Percentiles rank a stretch among this genome's conserved stretches.
Conservation (phyloP, 1,139 yeast genomes). For the Yamadazyma triangularis region DNA sequence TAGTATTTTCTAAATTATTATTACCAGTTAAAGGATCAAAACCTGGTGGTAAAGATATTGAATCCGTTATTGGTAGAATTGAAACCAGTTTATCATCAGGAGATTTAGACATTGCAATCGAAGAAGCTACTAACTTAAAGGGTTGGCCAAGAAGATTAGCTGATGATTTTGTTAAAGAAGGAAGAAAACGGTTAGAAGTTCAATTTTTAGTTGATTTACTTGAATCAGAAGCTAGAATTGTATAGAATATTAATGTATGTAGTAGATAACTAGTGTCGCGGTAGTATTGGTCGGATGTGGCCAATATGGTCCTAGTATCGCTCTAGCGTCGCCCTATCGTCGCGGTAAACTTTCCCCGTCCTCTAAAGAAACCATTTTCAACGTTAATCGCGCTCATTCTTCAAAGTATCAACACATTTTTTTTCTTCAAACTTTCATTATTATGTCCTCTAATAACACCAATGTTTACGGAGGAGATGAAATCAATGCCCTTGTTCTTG, state of each 20-base stretch:
- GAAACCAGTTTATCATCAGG: constrained; percentile 72
- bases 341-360: too few species aligned
- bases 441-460: constrained; percentile 8
- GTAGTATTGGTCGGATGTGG: too few species aligned
- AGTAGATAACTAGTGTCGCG: too few species aligned
- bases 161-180: constrained; percentile 85
- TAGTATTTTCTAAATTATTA: constrained; percentile 69
- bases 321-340: too few species aligned
- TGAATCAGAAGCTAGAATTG: constrained; percentile 51
- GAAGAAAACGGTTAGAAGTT: constrained; percentile 83
- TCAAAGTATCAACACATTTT: too few species aligned
- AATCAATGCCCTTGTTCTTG: constrained; percentile 85
- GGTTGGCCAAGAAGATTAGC: constrained; percentile 94
- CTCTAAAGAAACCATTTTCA: too few species aligned
- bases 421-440: too few species aligned
- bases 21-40: constrained; percentile 56
- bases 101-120: constrained; percentile 82
- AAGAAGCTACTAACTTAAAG: constrained; percentile 82
- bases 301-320: too few species aligned
- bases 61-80: constrained; percentile 84
- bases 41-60: constrained; percentile 76
- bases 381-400: too few species aligned
- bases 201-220: constrained; percentile 71
- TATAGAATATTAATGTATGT: too few species aligned
- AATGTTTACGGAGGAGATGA: constrained; percentile 68